Conservation (phyloP, 192 early-diverging fungal genomes). For the Spizellomyces punctatus region DNA sequence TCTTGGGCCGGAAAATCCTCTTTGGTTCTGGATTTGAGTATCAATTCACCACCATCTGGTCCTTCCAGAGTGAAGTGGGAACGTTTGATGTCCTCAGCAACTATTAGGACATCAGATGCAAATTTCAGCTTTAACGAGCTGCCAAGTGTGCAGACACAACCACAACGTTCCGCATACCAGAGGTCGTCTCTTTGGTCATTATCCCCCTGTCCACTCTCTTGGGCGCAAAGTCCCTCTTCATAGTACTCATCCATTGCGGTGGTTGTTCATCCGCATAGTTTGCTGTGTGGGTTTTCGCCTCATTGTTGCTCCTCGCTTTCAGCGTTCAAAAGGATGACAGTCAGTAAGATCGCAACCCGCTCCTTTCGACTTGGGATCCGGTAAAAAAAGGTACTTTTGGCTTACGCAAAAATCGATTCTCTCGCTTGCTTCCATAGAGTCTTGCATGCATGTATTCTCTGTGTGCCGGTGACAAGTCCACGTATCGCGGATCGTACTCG, state of each 20-base stretch:
- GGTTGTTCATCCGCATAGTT: constrained; percentile 8
- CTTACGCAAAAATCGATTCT: background rate
- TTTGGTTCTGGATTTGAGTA: background rate
- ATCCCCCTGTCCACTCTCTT: background rate
- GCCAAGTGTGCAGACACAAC: too few relatives aligned
- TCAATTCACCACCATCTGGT: background rate
- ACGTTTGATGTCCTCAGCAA: background rate
- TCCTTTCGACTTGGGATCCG: too few relatives aligned
- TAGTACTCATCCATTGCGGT: constrained; percentile 9
- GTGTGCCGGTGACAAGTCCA: background rate
- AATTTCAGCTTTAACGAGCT: too few relatives aligned
- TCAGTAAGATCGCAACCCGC: too few relatives aligned
- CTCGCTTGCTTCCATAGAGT: background rate
- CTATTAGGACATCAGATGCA: background rate
- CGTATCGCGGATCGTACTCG: background rate
- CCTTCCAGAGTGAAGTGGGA: background rate
- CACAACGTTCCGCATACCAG: background rate
- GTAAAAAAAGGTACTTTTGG: background rate
- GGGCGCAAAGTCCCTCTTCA: background rate
- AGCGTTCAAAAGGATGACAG: background rate
- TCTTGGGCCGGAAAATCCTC: background rate
- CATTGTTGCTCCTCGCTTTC: background rate
- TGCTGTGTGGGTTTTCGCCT: background rate
- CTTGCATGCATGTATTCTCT: background rate
- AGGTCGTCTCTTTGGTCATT: too few relatives aligned